Base-by-base conservation (phyloP, 129 eudicot species). In the Centaurea solstitialis region DNA sequence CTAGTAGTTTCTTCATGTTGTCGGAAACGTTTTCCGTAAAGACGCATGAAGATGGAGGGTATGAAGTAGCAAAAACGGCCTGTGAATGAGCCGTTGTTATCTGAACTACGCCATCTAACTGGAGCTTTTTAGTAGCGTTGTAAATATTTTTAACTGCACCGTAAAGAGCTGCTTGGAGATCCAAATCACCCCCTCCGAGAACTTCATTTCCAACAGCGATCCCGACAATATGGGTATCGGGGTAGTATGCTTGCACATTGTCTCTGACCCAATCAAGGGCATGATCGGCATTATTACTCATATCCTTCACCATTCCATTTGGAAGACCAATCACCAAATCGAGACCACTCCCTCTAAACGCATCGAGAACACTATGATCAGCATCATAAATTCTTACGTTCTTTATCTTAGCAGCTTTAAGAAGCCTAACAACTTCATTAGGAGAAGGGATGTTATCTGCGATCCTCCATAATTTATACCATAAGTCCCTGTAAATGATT, bases 401-500 rank as follows among this genome's bases (percentile, higher is more conserved):
- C 84, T 92, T 92, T 59, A 94, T 89, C 76, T 94, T 94, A 59
- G 97, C 91, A 4, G 90, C 87, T 83, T 79, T 87, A 18, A 94
- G 95, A 45, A 94, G 91, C 9, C 86, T 59, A 33, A 88, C 98
- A 50, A 94, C 98, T 86, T 89, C 88, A 22, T 90, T 93, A 15
- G 98, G 98, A 28, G 97, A 83, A 6, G 98, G 98, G 77, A 94
- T 90, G 69, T 94, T 94, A 86, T 94, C 87, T 9, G 98, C 97
- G 11, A 94, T 79, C 83, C 98, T 68, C 98, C 98, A 23, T 94
- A 94, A 82, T 94, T 94, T 81, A 94, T 94, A 43, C 98, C 98
- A 72, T 88, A 94, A 10, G 97, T 94, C 74, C 98, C 98, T 5
- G 97, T 94, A 77, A 94, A 94, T 9, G 97, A 90, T 50, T 79